Conservation (phyloP, 2,329 filamentous ascomycete species). For the Bipolaris bicolor region DNA sequence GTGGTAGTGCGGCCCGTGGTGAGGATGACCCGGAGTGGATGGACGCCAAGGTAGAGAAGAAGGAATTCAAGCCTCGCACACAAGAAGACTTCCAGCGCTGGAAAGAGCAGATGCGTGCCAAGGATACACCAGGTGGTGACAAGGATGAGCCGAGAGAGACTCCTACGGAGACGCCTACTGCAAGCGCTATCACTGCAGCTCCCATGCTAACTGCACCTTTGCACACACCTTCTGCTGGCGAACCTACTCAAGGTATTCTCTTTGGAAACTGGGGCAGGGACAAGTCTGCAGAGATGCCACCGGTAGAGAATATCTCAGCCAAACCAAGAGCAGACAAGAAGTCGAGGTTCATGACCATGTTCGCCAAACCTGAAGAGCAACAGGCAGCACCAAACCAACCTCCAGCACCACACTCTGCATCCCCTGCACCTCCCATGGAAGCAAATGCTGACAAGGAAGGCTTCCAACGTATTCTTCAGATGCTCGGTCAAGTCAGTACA, state of each 20-base stretch:
- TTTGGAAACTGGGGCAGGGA: conserved; percentile 67
- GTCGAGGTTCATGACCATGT: conserved; percentile 85
- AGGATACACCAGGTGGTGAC: conserved; percentile 56
- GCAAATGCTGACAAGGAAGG: conserved; percentile 78
- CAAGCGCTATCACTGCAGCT: conserved; percentile 26
- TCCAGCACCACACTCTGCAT: conserved; percentile 23
- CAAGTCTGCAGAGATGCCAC: conserved; percentile 49
- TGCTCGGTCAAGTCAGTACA: conserved; percentile 66
- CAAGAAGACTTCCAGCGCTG: conserved; percentile 93
- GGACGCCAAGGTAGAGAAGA: conserved; percentile 69
- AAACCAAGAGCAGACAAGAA: conserved; percentile 68
- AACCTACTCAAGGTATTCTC: conserved; percentile 76
- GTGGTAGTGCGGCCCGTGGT: conserved; percentile 59
- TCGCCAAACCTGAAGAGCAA: conserved; percentile 50
- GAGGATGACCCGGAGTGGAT: conserved; percentile 86
- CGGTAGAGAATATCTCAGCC: conserved; percentile 30
- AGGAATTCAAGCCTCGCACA: conserved; percentile 74
- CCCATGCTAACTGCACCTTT: conserved; percentile 51
- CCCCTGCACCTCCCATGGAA: conserved; percentile 42
- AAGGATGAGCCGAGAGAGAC: conserved; percentile 50
- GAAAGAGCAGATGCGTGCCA: conserved; percentile 87
- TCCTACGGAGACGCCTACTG: conserved; percentile 26
- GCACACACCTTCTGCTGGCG: conserved; percentile 67
- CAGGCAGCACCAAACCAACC: conserved; percentile 23
- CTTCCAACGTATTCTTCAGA: conserved; percentile 80